Base-by-base conservation (phyloP, 2,329 filamentous ascomycete genomes). In the Penicillium sp. region DNA sequence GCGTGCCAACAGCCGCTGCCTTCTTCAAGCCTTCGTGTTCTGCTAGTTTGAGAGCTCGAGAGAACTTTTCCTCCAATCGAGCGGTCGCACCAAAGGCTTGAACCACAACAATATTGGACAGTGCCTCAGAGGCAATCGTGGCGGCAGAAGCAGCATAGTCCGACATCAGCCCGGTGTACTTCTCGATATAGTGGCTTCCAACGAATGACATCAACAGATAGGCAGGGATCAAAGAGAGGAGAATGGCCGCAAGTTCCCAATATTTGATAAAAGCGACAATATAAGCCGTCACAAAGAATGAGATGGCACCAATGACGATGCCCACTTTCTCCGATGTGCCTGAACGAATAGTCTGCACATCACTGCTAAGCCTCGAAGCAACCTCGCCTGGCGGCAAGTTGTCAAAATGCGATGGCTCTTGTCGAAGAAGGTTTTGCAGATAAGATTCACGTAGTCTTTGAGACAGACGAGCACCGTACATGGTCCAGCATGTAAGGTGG, bases 301-400 rank as follows among this genome's bases (percentile, higher is more conserved):
- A 85, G 10, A 84, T 72, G 52, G 82, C 86, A 24, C 83, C 81
- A 4, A 90, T 78, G 63, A 84, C 82, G 36, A 89, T 83, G 53
- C 87, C 87, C 16, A 89, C 87, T 70, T 91, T 91, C 72, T 90
- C 88, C 1, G 85, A 87, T 0, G 87, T 89, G 14, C 88, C 88
- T 0, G 83, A 82, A 66, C 88, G 87, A 53, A 91, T 85, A 1
- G 84, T 83, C 59, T 87, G 83, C 36, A 90, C 87, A 66, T 90
- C 87, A 55, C 81, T 80, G 67, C 87, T 87, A 44, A 91, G 81
- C 18, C 87, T 80, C 9, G 85, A 84, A 1, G 85, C 82, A 13
- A 89, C 83, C 70, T 89, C 85, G 16, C 87, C 87, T 0, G 86
- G 81, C 49, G 85, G 82, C 10, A 87, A 78, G 14, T 80, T 81